These are phyloP conservation scores for Colletotrichum sp. DNA, from an alignment of 2,329 filamentous ascomycete species.

Conservation along the genomic window DNA sequence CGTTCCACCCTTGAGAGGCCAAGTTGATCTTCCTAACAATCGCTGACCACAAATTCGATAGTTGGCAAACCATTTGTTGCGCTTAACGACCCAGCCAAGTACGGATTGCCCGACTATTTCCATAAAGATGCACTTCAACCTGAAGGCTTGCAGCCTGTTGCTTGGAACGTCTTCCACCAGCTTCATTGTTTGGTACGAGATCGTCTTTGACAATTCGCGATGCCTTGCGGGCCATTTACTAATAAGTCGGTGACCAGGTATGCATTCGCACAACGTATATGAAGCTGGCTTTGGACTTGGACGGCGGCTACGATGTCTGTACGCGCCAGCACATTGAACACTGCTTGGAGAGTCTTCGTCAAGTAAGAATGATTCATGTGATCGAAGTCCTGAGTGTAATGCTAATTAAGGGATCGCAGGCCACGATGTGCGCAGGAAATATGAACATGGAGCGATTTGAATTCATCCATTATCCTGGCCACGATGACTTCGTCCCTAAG, in stretches of 20 bases:
- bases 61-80: neutral
- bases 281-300: neutral
- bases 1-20: neutral
- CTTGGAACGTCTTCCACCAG: neutral
- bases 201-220: accelerated
- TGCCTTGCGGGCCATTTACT: neutral
- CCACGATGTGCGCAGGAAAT: neutral
- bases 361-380: neutral
- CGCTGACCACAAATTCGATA: neutral
- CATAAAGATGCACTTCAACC: neutral
- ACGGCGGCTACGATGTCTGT: neutral
- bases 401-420: neutral
- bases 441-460: neutral
- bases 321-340: neutral
- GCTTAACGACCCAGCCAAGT: neutral
- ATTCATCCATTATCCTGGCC: neutral
- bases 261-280: neutral
- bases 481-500: neutral
- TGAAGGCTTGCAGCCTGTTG: neutral
- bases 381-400: neutral
- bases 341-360: neutral
- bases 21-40: neutral
- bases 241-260: neutral
- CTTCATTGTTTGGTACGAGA: neutral
- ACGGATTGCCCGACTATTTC: neutral